Evolutionary conservation across 495 filamentous ascomycete species (phyloP), one percentile per base, ranked within the genome.

Genomic region (Xylaria bambusicola): DNA sequence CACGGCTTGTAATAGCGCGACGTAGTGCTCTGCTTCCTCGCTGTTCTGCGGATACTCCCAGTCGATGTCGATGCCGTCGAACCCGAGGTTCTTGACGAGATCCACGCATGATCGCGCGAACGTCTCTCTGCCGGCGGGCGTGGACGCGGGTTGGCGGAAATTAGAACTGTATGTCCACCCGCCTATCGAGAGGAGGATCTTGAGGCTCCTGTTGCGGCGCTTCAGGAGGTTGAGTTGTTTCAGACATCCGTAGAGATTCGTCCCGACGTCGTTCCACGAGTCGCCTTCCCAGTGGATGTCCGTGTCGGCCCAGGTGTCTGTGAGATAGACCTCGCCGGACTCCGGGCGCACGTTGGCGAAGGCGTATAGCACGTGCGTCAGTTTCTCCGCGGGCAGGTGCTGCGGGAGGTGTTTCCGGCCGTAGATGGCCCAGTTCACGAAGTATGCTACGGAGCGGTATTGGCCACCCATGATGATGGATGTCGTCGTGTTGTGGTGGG

Each of bases 201-300:
- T 97, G 45, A 98, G 77, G 69, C 95, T 87, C 53, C 94, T 86
- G 73, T 98, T 87, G 58, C 83, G 78, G 68, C 88, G 88, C 81
- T 98, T 98, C 35, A 93, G 85, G 24, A 98, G 80, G 75, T 88
- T 91, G 20, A 98, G 84, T 77, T 98, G 94, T 80, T 98, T 98
- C 41, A 93, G 75, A 72, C 91, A 97, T 52, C 92, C 92, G 76
- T 95, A 96, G 54, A 94, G 80, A 72, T 96, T 94, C 48, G 80
- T 88, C 20, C 88, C 84, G 6, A 66, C 62, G 61, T 87, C 84
- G 62, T 86, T 85, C 84, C 84, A 86, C 56, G 88, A 89, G 74
- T 96, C 92, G 33, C 78, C 79, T n/a, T 88, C 75, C 73, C 90
- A 97, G 76, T 97, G 94, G 73, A 95, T 96, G 66, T 97, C 83